phyloP scores from a whole-genome alignment of 1,284 basidiomycete genomes.

The Neolentinus lepideus region DNA sequence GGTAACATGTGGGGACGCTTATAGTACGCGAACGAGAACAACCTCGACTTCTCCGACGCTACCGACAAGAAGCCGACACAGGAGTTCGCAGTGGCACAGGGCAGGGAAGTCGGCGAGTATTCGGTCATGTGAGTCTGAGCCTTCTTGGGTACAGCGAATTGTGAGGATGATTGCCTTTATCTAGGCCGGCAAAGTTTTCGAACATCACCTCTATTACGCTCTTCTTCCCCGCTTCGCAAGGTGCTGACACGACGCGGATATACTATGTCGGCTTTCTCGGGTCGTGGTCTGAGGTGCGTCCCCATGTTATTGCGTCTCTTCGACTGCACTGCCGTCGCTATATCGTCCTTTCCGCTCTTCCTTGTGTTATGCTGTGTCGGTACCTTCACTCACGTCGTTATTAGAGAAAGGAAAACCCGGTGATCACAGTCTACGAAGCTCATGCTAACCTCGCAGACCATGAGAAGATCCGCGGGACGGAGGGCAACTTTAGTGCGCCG shows the following conservation, averaged over 20 bases:
- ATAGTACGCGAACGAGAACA: constrained; percentile 65
- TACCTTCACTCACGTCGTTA: constrained; percentile 1
- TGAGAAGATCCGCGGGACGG: constrained; percentile 68
- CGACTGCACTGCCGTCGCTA: too few relatives aligned
- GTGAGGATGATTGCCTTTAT: too few relatives aligned
- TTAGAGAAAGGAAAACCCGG: constrained; percentile 60
- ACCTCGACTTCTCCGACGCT: constrained; percentile 73
- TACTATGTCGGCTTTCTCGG: constrained; percentile 81
- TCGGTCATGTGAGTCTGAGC: constrained; percentile 44
- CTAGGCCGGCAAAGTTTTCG: constrained; percentile 70
- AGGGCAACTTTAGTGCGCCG: constrained; percentile 42
- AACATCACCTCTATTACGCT: constrained; percentile 66
- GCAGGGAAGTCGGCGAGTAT: constrained; percentile 72
- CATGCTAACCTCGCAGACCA: constrained; percentile 78
- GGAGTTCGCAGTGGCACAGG: constrained; percentile 59
- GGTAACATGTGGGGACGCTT: background rate
- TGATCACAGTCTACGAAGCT: constrained; percentile 74
- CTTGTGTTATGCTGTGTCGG: background rate
- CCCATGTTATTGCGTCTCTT: too few relatives aligned
- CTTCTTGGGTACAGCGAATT: too few relatives aligned
- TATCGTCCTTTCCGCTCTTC: background rate
- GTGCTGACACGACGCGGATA: constrained; percentile 59
- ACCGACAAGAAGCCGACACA: constrained; percentile 53
- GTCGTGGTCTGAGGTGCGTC: constrained; percentile 61
- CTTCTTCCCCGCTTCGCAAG: constrained; percentile 69